phyloP scores from a whole-genome alignment of 176 grass and related monocot genomes.

The Tillandsia fasciculata region DNA sequence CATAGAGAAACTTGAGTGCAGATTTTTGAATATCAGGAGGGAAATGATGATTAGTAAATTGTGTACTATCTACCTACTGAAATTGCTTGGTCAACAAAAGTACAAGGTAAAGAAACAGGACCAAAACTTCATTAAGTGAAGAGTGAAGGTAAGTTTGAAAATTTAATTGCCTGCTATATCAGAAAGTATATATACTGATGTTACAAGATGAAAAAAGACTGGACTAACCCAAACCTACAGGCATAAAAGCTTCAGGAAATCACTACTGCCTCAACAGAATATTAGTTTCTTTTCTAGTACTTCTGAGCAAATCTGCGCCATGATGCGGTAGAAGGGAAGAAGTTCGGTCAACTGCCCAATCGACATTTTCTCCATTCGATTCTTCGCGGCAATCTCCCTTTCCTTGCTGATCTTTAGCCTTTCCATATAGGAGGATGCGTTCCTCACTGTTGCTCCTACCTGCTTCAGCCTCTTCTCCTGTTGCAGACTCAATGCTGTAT shows the following conservation, averaged over 20 bases:
- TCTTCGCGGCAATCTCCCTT: conserved; percentile 13
- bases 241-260: background rate
- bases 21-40: too few relatives aligned
- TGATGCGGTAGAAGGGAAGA: conserved; percentile 10
- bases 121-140: too few relatives aligned
- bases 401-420: conserved; percentile 10
- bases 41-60: too few relatives aligned
- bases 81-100: too few relatives aligned
- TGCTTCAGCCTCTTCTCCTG: conserved; percentile 21
- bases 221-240: too few relatives aligned
- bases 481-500: conserved; percentile 9
- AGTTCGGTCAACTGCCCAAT: conserved; percentile 12
- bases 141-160: too few relatives aligned
- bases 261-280: background rate
- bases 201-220: too few relatives aligned
- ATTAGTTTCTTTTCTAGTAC: conserved; percentile 14
- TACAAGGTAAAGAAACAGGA: too few relatives aligned
- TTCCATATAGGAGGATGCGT: conserved; percentile 9
- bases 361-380: conserved; percentile 16
- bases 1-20: too few relatives aligned
- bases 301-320: conserved; percentile 18
- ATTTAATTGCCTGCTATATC: too few relatives aligned
- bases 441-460: conserved; percentile 19
- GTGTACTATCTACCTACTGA: too few relatives aligned
- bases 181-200: too few relatives aligned